Evolutionary conservation across 73 alveolate genomes (phyloP), one percentile per base, ranked within the genome.

Genomic region (Uronychia binucleata): DNA sequence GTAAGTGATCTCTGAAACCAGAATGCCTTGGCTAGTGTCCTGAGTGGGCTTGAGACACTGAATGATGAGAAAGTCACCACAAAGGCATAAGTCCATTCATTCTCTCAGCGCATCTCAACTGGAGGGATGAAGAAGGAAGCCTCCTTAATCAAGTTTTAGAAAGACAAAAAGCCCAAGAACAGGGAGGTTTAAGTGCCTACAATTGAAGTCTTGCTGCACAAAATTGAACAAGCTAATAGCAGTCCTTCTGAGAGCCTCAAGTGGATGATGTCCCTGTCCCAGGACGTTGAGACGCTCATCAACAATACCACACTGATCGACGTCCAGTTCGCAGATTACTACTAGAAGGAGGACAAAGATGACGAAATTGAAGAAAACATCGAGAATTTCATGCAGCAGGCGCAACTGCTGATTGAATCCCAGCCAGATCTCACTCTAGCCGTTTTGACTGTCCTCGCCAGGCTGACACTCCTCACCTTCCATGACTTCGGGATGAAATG

Each of bases 191-290:
- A 26, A 8, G 32, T 90, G 81, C 90, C 93, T 8, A 86, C 88
- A 19, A 31, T 90, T 0, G 95, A 90, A 57, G 33, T 31, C n/a
- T 28, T 90, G 29, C 83, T 86, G 33, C 59, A 58, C 33, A 78
- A 79, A 28, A 28, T 90, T 14, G 93, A 90, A 58, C 84, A 84
- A n/a, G 95, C 95, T n/a, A 86, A 90, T 34, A 85, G 88, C 28
- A 60, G 60, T 28, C 95, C 95, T 25, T 27, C 93, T 13, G 34
- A 80, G 28, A 84, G 91, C 59, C 57, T 90, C 25, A 83, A 85
- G 32, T 83, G 33, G 28, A 31, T 90, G 28, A 78, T 35, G 33
- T 77, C 67, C 27, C 85, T 90, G 26, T 88, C 95, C 26, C n/a
- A 74, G 33, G 95, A 90, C 46, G 93, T 90, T 26, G 95, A 85